phyloP scores from a whole-genome alignment of 768 basidiomycete species.

The Phanerodontia chrysosporium region DNA sequence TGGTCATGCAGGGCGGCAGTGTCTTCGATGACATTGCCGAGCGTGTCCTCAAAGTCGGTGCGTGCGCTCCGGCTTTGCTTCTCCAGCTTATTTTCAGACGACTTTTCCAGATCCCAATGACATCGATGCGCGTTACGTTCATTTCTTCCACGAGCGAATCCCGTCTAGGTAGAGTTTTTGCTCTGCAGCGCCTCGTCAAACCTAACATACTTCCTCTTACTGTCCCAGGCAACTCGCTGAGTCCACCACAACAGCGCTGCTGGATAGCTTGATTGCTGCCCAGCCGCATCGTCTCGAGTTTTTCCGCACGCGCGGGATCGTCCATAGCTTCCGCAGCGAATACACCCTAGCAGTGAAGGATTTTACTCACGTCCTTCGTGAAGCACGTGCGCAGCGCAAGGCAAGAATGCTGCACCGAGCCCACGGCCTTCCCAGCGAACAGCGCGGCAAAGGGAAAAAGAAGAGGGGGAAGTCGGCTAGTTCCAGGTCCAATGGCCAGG shows the following conservation, averaged over 20 bases:
- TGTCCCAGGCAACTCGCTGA: constrained; percentile 72
- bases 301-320: constrained; percentile 85
- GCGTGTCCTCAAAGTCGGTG: constrained; percentile 69
- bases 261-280: constrained; percentile 73
- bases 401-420: constrained; percentile 52
- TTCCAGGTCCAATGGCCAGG: constrained; percentile 53
- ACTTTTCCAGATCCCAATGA: constrained; percentile 61
- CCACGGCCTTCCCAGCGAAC: constrained; percentile 33
- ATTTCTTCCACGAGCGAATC: constrained; percentile 94
- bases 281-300: constrained; percentile 80
- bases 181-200: constrained; percentile 11
- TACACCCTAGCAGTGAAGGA: constrained; percentile 70
- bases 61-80: constrained; percentile 19
- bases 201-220: constrained; percentile 15
- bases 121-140: constrained; percentile 79
- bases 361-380: constrained; percentile 76
- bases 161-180: constrained; percentile 64
- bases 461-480: constrained; percentile 42
- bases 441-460: constrained; percentile 45
- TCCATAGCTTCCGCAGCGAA: constrained; percentile 86
- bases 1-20: constrained; percentile 93
- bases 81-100: background rate
- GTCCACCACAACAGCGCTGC: constrained; percentile 70
- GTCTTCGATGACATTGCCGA: constrained; percentile 93
- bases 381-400: constrained; percentile 69